A percentile compares a stretch with the other conserved stretches of the same genome.
phyloP scores from a whole-genome alignment of 345 rosid species.

The Salix koriyanagi region DNA sequence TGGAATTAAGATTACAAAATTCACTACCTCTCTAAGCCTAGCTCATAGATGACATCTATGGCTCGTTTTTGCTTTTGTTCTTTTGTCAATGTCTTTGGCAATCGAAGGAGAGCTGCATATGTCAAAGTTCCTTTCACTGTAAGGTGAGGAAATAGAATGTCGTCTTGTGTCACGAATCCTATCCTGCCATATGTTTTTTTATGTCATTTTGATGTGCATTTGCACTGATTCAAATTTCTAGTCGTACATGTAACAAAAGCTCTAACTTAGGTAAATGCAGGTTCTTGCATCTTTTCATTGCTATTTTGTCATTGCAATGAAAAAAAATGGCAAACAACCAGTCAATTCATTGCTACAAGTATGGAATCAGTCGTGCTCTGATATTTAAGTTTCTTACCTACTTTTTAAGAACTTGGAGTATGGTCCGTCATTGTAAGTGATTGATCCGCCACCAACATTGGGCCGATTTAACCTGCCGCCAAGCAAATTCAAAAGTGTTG shows the following conservation, averaged over 20 bases:
- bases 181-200: constrained; percentile 47
- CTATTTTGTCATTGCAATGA: not conserved
- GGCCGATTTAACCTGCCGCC: constrained; percentile 64
- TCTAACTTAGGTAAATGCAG: not conserved
- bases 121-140: constrained; percentile 88
- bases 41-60: constrained; percentile 64
- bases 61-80: constrained; percentile 79
- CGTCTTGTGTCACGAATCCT: constrained; percentile 97
- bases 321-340: not conserved
- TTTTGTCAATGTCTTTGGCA: constrained; percentile 65
- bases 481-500: constrained; percentile 73
- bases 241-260: not conserved
- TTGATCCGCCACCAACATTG: constrained; percentile 45
- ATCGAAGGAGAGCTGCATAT: constrained; percentile 71
- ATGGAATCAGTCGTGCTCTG: not conserved
- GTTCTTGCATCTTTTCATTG: not conserved
- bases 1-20: not conserved
- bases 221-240: not conserved
- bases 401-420: constrained; percentile 81
- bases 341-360: not conserved
- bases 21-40: constrained; percentile 85
- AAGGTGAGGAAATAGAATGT: constrained; percentile 89
- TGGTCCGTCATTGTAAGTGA: constrained; percentile 77
- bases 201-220: constrained; percentile 10
- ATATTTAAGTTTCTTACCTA: constrained; percentile 39